Percentiles rank a stretch among this genome's conserved stretches.
These are phyloP conservation scores for Pascua guehoae DNA, from an alignment of 1,284 basidiomycete species.

Conservation along the genomic window DNA sequence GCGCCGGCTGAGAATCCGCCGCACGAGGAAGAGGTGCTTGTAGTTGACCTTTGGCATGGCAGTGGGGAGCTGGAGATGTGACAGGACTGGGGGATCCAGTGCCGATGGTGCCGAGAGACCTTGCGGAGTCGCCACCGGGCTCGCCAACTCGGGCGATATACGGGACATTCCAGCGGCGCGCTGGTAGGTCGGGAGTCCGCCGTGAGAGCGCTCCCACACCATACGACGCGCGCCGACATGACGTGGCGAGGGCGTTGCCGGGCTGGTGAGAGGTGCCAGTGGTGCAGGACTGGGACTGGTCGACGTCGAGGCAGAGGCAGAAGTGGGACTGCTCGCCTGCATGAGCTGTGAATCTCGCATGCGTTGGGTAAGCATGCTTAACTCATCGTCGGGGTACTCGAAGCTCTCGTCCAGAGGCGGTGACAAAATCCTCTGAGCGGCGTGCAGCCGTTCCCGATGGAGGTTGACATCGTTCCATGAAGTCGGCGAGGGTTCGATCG, in stretches of 20 bases:
- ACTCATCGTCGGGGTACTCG: constrained; percentile 22
- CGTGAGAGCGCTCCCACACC: constrained; percentile 14
- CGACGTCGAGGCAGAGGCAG: no score
- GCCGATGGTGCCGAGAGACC: neutral
- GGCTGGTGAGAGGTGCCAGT: neutral
- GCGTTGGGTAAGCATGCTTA: no score
- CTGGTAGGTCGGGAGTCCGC: constrained; percentile 18
- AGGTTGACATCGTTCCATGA: constrained; percentile 43
- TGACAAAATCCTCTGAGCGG: constrained; percentile 3
- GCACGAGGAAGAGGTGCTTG: constrained; percentile 44
- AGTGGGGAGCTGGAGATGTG: constrained; percentile 36
- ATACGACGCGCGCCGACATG: constrained; percentile 1
- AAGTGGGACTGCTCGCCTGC: no score
- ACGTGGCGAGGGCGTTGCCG: neutral
- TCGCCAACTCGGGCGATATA: neutral
- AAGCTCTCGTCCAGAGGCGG: constrained; percentile 22
- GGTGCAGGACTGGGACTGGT: no score
- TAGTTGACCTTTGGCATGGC: constrained; percentile 39
- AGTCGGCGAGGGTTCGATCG: constrained; percentile 28
- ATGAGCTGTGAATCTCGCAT: no score
- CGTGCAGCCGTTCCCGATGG: constrained; percentile 30
- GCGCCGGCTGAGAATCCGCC: constrained; percentile 32
- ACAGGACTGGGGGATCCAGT: constrained; percentile 24
- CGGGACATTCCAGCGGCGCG: neutral
- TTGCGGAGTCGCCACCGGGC: neutral